Percentiles rank a stretch among this genome's conserved stretches.
These are phyloP conservation scores for Yarrowia yakushimensis DNA, from an alignment of 805 yeast genomes.

Conservation along the genomic window DNA sequence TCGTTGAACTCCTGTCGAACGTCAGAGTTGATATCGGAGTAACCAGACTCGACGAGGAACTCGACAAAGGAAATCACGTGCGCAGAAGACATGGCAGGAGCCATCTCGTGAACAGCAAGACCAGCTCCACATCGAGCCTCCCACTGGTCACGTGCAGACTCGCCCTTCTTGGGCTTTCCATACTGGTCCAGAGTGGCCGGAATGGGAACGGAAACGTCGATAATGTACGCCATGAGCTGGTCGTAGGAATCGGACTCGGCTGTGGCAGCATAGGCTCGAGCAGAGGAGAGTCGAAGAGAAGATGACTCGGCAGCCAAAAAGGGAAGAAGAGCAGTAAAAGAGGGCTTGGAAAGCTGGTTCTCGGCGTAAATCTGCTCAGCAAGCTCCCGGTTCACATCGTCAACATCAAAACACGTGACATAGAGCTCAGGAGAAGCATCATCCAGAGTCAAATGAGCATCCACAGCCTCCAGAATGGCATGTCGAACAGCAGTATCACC, in stretches of 20 bases:
- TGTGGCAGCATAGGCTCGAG: conserved; percentile 65
- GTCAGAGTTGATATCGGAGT: conserved; percentile 67
- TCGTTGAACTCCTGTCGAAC: conserved; percentile 83
- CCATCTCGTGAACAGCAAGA: conserved; percentile 54
- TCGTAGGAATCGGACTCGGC: conserved; percentile 40
- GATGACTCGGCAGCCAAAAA: conserved; percentile 55
- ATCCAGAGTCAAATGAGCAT: conserved; percentile 61
- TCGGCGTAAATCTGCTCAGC: conserved; percentile 88
- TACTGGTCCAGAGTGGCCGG: conserved; percentile 73
- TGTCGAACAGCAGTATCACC: conserved; percentile 70
- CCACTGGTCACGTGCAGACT: conserved; percentile 72
- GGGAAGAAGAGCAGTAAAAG: conserved; percentile 46
- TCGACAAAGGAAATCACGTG: conserved; percentile 53
- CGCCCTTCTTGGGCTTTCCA: conserved; percentile 64
- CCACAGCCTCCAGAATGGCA: conserved; percentile 77
- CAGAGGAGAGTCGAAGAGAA: conserved; percentile 69
- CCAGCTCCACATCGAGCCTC: conserved; percentile 82
- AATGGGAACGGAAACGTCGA: conserved; percentile 63
- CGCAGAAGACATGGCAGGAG: conserved; percentile 44
- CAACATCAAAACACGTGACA: conserved; percentile 74
- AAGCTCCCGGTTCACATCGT: conserved; percentile 53
- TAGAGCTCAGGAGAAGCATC: conserved; percentile 63
- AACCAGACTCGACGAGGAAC: conserved; percentile 58
- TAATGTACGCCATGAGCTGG: conserved; percentile 53
- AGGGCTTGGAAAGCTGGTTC: conserved; percentile 51